These are phyloP conservation scores for Fraxinus dipetala DNA, from an alignment of 305 asterid genomes.

Conservation along the genomic window DNA sequence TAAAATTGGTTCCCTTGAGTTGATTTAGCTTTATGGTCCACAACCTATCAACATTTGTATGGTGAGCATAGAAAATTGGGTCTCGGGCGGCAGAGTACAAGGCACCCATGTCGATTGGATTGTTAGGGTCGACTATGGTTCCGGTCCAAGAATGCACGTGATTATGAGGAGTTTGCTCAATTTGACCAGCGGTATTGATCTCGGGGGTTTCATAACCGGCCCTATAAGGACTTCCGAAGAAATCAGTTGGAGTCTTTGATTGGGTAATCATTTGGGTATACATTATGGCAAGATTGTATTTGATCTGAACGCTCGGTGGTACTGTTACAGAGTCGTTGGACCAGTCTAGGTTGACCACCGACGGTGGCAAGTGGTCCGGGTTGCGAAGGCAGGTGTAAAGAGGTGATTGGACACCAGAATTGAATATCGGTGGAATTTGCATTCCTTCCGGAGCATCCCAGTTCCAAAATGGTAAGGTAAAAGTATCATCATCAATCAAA, in stretches of 20 bases:
- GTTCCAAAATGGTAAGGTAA: slow-evolving; percentile 52
- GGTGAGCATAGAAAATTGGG: slow-evolving; percentile 28
- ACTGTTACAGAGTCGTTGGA: slow-evolving; percentile 5
- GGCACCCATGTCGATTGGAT: slow-evolving; percentile 37
- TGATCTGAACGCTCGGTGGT: not conserved
- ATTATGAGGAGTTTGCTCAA: slow-evolving; percentile 41
- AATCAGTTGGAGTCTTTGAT: slow-evolving; percentile 21
- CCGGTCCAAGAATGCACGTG: slow-evolving; percentile 45
- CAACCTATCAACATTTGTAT: slow-evolving; percentile 28
- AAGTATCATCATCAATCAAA: slow-evolving; percentile 40
- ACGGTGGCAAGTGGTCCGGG: slow-evolving; percentile 37
- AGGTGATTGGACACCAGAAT: slow-evolving; percentile 20
- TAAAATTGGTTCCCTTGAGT: slow-evolving; percentile 15
- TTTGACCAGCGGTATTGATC: slow-evolving; percentile 23
- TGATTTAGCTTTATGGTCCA: slow-evolving; percentile 28
- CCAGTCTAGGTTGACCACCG: slow-evolving; percentile 29
- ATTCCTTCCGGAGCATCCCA: slow-evolving; percentile 44
- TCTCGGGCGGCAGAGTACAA: slow-evolving; percentile 32
- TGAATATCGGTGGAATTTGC: slow-evolving; percentile 31
- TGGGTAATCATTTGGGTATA: slow-evolving; percentile 40
- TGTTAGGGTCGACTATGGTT: slow-evolving; percentile 1
- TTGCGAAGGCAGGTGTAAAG: slow-evolving; percentile 30
- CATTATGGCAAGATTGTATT: slow-evolving; percentile 31
- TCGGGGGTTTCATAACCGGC: slow-evolving; percentile 24
- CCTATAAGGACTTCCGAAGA: slow-evolving; percentile 40